phyloP scores from a whole-genome alignment of 768 basidiomycete genomes.

The Termitomyces sp. region DNA sequence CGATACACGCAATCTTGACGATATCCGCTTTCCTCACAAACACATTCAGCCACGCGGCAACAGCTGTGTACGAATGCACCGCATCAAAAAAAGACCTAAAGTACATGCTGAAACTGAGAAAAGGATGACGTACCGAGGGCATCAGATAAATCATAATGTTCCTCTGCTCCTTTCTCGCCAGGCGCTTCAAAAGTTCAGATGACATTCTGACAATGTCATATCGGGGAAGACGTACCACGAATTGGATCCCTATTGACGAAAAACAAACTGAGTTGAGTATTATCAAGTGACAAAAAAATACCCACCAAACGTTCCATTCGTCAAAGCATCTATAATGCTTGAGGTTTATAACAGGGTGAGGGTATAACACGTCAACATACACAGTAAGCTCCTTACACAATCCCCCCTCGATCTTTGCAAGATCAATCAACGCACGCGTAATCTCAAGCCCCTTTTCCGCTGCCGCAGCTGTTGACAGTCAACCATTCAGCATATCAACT shows the following conservation, averaged over 20 bases:
- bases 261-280: neutral
- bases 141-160: slow-evolving; percentile 48
- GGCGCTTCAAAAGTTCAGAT: slow-evolving; percentile 23
- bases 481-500: neutral
- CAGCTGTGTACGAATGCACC: slow-evolving; percentile 27
- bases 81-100: neutral
- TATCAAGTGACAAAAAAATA: neutral
- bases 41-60: slow-evolving; percentile 56
- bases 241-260: slow-evolving; percentile 31
- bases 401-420: slow-evolving; percentile 37
- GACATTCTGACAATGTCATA: neutral
- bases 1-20: slow-evolving; percentile 56
- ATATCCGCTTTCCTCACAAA: slow-evolving; percentile 54
- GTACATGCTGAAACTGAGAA: neutral
- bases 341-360: too few relatives aligned
- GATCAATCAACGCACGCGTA: slow-evolving; percentile 42
- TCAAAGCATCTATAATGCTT: slow-evolving; percentile 38
- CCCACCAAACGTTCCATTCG: slow-evolving; percentile 51
- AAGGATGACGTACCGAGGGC: slow-evolving; percentile 30
- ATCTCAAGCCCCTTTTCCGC: slow-evolving; percentile 50
- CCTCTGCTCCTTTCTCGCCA: slow-evolving; percentile 44
- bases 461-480: slow-evolving; percentile 30
- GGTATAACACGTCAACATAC: slow-evolving; percentile 15
- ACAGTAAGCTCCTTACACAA: slow-evolving; percentile 31
- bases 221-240: slow-evolving; percentile 22